Percentiles rank a stretch among this genome's conserved stretches.
phyloP scores from a whole-genome alignment of 228 moss, liverwort and hornwort genomes.

The Sphagnum magellanicum region DNA sequence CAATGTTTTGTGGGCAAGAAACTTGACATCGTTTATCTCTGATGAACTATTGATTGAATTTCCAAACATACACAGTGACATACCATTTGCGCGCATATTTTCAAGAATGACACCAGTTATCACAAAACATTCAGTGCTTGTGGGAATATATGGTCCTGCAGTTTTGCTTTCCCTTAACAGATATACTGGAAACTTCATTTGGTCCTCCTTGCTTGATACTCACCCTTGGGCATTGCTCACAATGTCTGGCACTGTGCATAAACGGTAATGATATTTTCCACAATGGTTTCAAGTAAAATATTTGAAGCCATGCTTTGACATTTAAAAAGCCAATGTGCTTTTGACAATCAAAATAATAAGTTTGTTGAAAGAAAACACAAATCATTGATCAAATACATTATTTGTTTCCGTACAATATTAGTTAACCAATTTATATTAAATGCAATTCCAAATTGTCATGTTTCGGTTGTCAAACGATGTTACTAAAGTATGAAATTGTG shows the following conservation, averaged over 20 bases:
- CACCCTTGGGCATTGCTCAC: background rate
- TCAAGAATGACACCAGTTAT: slow-evolving; percentile 3
- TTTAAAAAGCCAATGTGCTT: background rate
- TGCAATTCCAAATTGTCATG: too few species aligned
- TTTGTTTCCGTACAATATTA: too few species aligned
- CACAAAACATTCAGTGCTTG: slow-evolving; percentile 1
- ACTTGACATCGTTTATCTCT: background rate
- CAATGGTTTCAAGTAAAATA: background rate
- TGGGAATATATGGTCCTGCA: slow-evolving; percentile 2
- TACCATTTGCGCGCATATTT: background rate
- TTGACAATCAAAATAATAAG: too few species aligned
- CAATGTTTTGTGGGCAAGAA: background rate
- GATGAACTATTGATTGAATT: background rate
- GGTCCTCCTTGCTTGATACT: slow-evolving; percentile 5
- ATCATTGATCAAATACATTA: too few species aligned
- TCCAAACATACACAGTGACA: background rate
- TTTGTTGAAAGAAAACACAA: too few species aligned
- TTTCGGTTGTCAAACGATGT: background rate
- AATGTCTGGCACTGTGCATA: slow-evolving; percentile 7
- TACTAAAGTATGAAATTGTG: background rate
- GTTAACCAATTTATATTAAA: too few species aligned
- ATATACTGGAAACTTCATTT: slow-evolving; percentile 5
- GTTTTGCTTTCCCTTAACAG: slow-evolving; percentile 5
- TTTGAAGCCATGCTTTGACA: background rate
- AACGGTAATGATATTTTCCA: slow-evolving; percentile 4